Percentiles rank a stretch among this genome's conserved stretches.
phyloP scores from a whole-genome alignment of 805 yeast genomes.

The Blastobotrys chiropterorum region DNA sequence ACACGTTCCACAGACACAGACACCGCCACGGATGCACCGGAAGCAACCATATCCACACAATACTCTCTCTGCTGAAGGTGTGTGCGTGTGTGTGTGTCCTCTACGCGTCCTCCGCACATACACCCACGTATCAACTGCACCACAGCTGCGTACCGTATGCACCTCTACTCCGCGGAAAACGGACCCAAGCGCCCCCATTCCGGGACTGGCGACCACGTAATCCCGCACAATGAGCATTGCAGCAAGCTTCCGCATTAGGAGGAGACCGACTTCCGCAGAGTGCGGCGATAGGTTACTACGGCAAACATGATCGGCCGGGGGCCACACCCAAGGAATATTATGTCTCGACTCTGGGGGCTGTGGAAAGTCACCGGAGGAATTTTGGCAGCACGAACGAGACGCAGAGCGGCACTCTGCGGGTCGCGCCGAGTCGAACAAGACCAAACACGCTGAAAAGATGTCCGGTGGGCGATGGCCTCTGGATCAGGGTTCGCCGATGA shows the following conservation, averaged over 20 bases:
- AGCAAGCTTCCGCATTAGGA: not conserved
- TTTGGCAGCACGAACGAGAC: not conserved
- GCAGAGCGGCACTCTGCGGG: not conserved
- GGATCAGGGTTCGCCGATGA: not conserved
- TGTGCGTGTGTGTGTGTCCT: too few relatives aligned
- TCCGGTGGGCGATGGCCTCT: not conserved
- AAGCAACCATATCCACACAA: too few relatives aligned
- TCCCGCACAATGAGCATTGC: too few relatives aligned
- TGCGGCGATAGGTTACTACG: not conserved
- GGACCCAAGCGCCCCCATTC: too few relatives aligned
- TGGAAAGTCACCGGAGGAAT: not conserved
- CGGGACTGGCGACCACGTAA: too few relatives aligned
- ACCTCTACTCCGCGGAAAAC: too few relatives aligned
- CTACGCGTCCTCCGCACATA: too few relatives aligned
- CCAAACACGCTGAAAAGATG: not conserved
- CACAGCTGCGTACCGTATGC: too few relatives aligned
- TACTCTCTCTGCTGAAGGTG: too few relatives aligned
- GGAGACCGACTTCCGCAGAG: not conserved
- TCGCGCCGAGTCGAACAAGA: not conserved
- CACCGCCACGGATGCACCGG: too few relatives aligned
- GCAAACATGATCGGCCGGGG: not conserved
- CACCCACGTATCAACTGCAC: too few relatives aligned
- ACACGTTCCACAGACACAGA: too few relatives aligned
- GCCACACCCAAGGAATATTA: not conserved
- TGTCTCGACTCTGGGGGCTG: not conserved